Percentiles rank a stretch among this genome's conserved stretches.
phyloP scores from a whole-genome alignment of 345 rosid species.

The Psidium friedrichsthalianum region DNA sequence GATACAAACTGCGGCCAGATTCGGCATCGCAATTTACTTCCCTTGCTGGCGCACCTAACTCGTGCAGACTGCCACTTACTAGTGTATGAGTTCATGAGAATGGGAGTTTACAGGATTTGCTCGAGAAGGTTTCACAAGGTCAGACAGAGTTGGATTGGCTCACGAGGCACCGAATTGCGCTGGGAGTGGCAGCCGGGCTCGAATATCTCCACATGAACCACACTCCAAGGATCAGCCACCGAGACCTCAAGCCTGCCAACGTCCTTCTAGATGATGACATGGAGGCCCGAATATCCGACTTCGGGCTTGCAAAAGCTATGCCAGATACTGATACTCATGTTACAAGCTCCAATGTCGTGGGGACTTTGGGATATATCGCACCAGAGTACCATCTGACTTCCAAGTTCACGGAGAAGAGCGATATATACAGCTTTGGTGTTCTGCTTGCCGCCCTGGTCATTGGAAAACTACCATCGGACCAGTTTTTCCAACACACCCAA shows the following conservation, averaged over 20 bases:
- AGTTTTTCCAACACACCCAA: constrained; percentile 58
- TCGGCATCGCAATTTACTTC: constrained; percentile 71
- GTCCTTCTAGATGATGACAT: constrained; percentile 77
- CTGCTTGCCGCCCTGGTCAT: constrained; percentile 60
- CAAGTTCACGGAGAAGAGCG: constrained; percentile 85
- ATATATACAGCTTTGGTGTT: constrained; percentile 80
- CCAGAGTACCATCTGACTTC: constrained; percentile 82
- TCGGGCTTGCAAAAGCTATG: constrained; percentile 74
- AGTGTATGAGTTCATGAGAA: constrained; percentile 83
- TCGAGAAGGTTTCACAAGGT: constrained; percentile 35
- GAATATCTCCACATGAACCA: constrained; percentile 75
- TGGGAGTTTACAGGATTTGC: constrained; percentile 70
- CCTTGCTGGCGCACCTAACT: constrained; percentile 67
- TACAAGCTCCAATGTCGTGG: constrained; percentile 53
- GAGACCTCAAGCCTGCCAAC: constrained; percentile 89
- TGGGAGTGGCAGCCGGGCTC: constrained; percentile 76
- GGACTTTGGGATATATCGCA: constrained; percentile 87
- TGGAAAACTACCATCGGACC: constrained; percentile 84
- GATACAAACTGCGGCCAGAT: constrained; percentile 72
- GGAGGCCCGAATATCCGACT: constrained; percentile 91
- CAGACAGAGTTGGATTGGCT: constrained; percentile 53
- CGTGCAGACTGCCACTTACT: constrained; percentile 72
- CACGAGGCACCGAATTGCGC: constrained; percentile 55
- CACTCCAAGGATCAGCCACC: constrained; percentile 63
- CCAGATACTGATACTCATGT: constrained; percentile 65